Percentiles rank a stretch among this genome's conserved stretches.
Conservation (phyloP, 257 asterid genomes). For the Vinca minor region DNA sequence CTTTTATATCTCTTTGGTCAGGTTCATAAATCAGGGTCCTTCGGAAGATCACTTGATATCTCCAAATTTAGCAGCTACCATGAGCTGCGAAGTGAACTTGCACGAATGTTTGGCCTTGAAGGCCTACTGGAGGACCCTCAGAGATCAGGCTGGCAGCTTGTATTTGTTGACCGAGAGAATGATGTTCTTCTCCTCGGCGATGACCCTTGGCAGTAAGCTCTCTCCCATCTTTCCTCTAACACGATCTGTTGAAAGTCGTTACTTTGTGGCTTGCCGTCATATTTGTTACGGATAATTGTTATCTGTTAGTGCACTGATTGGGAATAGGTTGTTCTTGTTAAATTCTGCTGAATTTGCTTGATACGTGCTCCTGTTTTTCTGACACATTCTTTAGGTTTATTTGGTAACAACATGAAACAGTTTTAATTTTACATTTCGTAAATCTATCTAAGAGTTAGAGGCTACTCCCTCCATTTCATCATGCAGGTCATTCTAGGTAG, state of each 20-base stretch:
- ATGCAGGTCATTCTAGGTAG: too few relatives aligned
- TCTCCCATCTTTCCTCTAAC: slow-evolving; percentile 7
- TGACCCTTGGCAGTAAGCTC: slow-evolving; percentile 96
- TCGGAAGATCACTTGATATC: slow-evolving; percentile 81
- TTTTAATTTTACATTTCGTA: background rate
- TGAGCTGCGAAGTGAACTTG: slow-evolving; percentile 90
- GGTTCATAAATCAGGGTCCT: slow-evolving; percentile 96
- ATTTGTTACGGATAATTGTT: too few relatives aligned
- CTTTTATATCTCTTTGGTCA: slow-evolving; percentile 24
- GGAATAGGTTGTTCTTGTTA: too few relatives aligned
- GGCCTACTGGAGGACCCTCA: slow-evolving; percentile 94
- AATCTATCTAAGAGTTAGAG: background rate
- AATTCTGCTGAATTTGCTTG: too few relatives aligned
- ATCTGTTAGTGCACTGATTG: too few relatives aligned
- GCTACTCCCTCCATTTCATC: too few relatives aligned
- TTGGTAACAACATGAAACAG: background rate
- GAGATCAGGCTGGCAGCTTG: slow-evolving; percentile 99
- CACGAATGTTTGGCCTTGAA: slow-evolving; percentile 87
- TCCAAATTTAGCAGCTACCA: slow-evolving; percentile 87
- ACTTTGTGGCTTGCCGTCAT: too few relatives aligned
- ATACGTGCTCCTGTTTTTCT: too few relatives aligned
- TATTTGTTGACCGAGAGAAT: slow-evolving; percentile 93
- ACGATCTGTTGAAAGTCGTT: too few relatives aligned
- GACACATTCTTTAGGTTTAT: background rate
- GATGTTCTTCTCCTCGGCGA: slow-evolving; percentile 98